A percentile compares a stretch with the other conserved stretches of the same genome.
Conservation (phyloP, 1,284 basidiomycete genomes). For the Thecaphora thlaspeos region DNA sequence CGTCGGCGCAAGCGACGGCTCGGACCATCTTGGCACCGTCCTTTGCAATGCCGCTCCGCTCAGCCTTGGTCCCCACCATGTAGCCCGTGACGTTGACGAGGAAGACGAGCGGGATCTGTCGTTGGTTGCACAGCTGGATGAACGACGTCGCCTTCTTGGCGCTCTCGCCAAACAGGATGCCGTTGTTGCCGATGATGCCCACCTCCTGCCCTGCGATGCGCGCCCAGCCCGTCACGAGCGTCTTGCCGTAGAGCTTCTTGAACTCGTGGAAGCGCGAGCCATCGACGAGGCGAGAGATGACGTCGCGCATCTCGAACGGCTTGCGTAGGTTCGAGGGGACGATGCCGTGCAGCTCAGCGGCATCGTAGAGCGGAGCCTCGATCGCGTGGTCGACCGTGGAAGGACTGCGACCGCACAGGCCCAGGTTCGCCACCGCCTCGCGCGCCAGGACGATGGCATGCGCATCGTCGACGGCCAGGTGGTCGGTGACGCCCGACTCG, state of each 20-base stretch:
- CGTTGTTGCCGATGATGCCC: constrained; percentile 83
- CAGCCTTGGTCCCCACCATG: constrained; percentile 92
- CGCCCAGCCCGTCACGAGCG: constrained; percentile 75
- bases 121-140: constrained; percentile 88
- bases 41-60: constrained; percentile 91
- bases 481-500: constrained; percentile 90
- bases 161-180: constrained; percentile 88
- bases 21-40: constrained; percentile 98
- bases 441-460: constrained; percentile 83
- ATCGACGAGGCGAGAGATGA: constrained; percentile 86
- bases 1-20: constrained; percentile 88
- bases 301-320: constrained; percentile 87
- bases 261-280: constrained; percentile 90
- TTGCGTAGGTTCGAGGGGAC: constrained; percentile 84
- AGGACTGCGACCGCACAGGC: constrained; percentile 18
- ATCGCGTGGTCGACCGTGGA: constrained; percentile 57
- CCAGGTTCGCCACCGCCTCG: constrained; percentile 76
- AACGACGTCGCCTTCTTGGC: constrained; percentile 93
- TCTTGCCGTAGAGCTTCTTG: constrained; percentile 88
- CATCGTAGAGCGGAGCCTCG: constrained; percentile 76
- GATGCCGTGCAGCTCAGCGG: constrained; percentile 81
- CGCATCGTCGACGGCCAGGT: constrained; percentile 81
- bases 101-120: constrained; percentile 84
- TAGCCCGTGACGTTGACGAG: constrained; percentile 87
- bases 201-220: constrained; percentile 55